Percentiles rank a stretch among this genome's conserved stretches.
phyloP scores from a whole-genome alignment of 176 grass and related monocot genomes.

The Carex littledalei region DNA sequence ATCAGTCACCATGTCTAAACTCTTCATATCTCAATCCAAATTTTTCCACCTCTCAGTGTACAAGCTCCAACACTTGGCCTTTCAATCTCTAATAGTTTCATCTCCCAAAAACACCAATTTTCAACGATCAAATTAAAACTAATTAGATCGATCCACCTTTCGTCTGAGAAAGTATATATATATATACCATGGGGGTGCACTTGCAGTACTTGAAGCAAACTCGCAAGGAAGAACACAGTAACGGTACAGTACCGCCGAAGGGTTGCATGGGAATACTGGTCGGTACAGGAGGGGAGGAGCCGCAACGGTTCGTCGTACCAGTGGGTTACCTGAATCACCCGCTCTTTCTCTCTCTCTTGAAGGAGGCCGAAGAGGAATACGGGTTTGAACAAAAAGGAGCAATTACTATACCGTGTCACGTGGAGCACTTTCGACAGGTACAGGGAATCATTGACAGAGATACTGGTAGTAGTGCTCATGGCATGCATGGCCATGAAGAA shows the following conservation, averaged over 20 bases:
- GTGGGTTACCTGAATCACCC: constrained; percentile 77
- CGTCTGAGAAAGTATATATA: background rate
- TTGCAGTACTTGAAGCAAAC: constrained; percentile 1
- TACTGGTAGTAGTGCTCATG: background rate
- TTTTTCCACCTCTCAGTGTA: constrained; percentile 24
- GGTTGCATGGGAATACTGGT: constrained; percentile 83
- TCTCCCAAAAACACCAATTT: background rate
- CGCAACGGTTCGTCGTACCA: constrained; percentile 64
- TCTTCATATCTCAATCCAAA: background rate
- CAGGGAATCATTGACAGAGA: constrained; percentile 59
- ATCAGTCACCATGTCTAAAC: constrained; percentile 24
- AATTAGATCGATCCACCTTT: background rate
- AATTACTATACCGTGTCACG: constrained; percentile 86
- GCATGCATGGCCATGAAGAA: constrained; percentile 4
- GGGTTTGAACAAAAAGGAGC: constrained; percentile 84
- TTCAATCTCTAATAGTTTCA: constrained; percentile 21
- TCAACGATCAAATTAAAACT: background rate
- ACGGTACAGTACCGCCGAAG: constrained; percentile 48
- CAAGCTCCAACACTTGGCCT: constrained; percentile 32
- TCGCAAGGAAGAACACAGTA: background rate
- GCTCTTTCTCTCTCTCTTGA: constrained; percentile 61
- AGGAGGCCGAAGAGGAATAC: constrained; percentile 89
- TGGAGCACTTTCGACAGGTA: constrained; percentile 74
- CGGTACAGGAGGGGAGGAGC: constrained; percentile 32
- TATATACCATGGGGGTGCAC: constrained; percentile 20